Percentiles rank a stretch among this genome's conserved stretches.
phyloP scores from a whole-genome alignment of 495 filamentous ascomycete species.

The Halenospora varia region DNA sequence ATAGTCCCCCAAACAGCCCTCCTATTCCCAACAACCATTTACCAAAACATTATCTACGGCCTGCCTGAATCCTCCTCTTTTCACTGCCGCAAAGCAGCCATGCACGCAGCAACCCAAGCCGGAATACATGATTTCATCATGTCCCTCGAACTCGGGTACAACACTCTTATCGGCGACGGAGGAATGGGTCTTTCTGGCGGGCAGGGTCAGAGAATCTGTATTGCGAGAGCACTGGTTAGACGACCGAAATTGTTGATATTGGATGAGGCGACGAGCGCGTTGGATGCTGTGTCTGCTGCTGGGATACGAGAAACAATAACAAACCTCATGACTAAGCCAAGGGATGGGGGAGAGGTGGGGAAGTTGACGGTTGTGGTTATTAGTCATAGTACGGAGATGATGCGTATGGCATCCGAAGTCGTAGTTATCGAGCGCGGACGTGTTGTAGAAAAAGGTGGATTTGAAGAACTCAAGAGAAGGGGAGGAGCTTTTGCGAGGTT shows the following conservation, averaged over 20 bases:
- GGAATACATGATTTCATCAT: conserved; percentile 78
- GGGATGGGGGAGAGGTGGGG: conserved; percentile 15
- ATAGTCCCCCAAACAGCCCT: conserved; percentile 75
- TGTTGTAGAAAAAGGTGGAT: conserved; percentile 63
- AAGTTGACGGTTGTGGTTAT: conserved; percentile 67
- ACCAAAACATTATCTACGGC: conserved; percentile 80
- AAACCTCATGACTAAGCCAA: conserved; percentile 40
- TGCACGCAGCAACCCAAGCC: conserved; percentile 59
- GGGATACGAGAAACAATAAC: conserved; percentile 61
- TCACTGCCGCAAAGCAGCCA: conserved; percentile 47
- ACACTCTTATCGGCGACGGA: conserved; percentile 73
- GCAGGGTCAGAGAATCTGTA: conserved; percentile 76
- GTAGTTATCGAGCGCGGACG: conserved; percentile 65
- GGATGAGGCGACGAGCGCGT: conserved; percentile 81
- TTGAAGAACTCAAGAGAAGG: conserved; percentile 43
- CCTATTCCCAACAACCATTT: conserved; percentile 71
- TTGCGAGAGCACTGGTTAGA: conserved; percentile 75
- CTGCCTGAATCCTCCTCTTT: conserved; percentile 39
- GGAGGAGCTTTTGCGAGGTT: conserved; percentile 24
- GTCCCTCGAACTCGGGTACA: conserved; percentile 69
- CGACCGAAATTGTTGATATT: conserved; percentile 69
- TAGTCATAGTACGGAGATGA: conserved; percentile 80
- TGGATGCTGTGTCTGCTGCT: conserved; percentile 69
- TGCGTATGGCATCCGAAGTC: conserved; percentile 67
- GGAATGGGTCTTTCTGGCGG: conserved; percentile 75